Conservation (phyloP, 2,329 filamentous ascomycete genomes). For the Clarireedia homoeocarpa region DNA sequence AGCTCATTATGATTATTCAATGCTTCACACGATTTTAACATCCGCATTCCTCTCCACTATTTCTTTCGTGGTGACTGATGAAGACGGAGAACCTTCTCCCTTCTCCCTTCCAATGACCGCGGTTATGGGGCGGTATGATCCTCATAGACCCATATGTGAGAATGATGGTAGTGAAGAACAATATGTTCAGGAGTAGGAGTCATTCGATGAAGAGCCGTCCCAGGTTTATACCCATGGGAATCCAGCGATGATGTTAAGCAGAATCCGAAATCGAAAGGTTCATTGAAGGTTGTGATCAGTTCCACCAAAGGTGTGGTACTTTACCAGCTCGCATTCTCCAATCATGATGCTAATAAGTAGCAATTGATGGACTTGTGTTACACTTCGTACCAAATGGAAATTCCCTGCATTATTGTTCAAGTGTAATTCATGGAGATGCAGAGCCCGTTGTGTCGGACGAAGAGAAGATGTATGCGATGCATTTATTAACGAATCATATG, state of each 20-base stretch:
- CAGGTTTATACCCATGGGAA: slow-evolving; percentile 11
- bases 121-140: background rate
- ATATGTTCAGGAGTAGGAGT: background rate
- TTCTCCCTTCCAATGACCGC: background rate
- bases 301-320: slow-evolving; percentile 12
- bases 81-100: background rate
- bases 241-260: slow-evolving; percentile 6
- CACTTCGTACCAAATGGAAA: slow-evolving; percentile 71
- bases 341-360: no score
- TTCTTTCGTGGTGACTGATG: slow-evolving; percentile 21
- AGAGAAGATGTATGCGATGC: slow-evolving; percentile 39
- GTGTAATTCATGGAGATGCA: slow-evolving; percentile 66
- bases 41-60: slow-evolving; percentile 36
- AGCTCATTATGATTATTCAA: background rate
- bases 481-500: slow-evolving; percentile 7
- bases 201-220: background rate
- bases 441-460: slow-evolving; percentile 52
- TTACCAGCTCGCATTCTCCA: background rate
- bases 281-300: background rate
- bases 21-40: slow-evolving; percentile 12
- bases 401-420: slow-evolving; percentile 73
- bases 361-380: slow-evolving; percentile 67
- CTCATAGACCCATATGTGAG: background rate
- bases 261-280: background rate
- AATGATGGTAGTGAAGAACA: slow-evolving; percentile 3